Base-by-base conservation (phyloP, 352 stramenopile genomes). In the Globisporangium nagaii region DNA sequence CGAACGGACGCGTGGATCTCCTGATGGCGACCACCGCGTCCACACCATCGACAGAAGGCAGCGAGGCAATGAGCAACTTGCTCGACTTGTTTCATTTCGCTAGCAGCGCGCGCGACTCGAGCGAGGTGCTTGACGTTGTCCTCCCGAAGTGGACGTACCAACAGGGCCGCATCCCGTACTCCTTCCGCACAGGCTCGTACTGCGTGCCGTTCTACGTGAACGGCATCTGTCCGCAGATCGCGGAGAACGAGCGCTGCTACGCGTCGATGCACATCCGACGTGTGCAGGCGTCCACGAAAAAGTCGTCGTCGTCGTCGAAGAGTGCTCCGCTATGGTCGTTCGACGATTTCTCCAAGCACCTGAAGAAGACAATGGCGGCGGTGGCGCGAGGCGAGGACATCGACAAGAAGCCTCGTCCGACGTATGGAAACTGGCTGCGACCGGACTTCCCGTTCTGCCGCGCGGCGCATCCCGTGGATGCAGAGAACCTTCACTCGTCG, bases 141-240 rank as follows among this genome's bases (percentile, higher is more conserved):
- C 34, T 80, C 20, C 79, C 77, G 11, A 57, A 55, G 15, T 91
- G 80, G 60, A 56, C 50, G 50, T 75, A 73, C 54, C 57, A 80
- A 11, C 45, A 43, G 0, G 48, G 77, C 25, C 70, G 72, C 10
- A 75, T 77, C 20, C 75, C 78, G 27, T 89, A 86, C 60, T 86
- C 71, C 5, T 88, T 65, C 34, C 68, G 66, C 15, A 84, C 74
- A 1, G 73, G 69, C 13, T 79, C 61, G 32, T 83, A 82, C 56
- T 90, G 80, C 28, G 11, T 51, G 5, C 50, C 67, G 6, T 88
- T 86, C 41, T 70, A 88, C 15, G 39, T 73, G 27, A 56, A 74
- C 12, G 72, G 64, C 2, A 20, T 68, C 3, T 90, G 80, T 49
- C 67, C 73, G 1, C 58, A 32, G 4, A 32, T 82, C 20, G 46